A percentile compares a stretch with the other conserved stretches of the same genome.
These are phyloP conservation scores for Sanghuangporus sanghuang DNA, from an alignment of 1,284 basidiomycete genomes.

Conservation along the genomic window DNA sequence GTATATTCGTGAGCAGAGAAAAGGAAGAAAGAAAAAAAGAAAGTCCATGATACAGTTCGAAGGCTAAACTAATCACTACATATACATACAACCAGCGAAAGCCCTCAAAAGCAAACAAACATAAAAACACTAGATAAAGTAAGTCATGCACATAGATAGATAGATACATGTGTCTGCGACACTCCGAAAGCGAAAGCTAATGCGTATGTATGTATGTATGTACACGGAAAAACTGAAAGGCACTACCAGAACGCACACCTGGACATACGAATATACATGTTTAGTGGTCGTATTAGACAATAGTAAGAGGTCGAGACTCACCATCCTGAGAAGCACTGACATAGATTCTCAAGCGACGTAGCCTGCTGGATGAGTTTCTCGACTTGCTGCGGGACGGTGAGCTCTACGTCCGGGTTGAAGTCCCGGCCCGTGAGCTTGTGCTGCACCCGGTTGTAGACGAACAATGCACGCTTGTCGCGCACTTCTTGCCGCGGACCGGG, in stretches of 20 bases:
- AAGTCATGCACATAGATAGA: background rate
- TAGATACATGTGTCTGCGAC: background rate
- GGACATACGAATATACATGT: background rate
- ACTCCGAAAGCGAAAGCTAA: background rate
- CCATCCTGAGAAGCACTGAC: constrained; percentile 96
- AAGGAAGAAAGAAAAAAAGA: background rate
- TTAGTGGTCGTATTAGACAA: background rate
- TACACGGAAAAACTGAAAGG: too few species aligned
- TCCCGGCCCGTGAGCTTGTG: constrained; percentile 91
- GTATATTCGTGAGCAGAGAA: too few species aligned
- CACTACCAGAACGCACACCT: constrained; percentile 17
- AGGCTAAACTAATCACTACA: background rate
- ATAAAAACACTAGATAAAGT: background rate
- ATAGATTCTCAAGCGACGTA: constrained; percentile 88
- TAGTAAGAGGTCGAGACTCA: constrained; percentile 29
- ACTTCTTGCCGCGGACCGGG: constrained; percentile 67
- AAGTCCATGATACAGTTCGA: background rate
- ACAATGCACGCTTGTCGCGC: constrained; percentile 84
- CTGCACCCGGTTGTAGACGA: constrained; percentile 90
- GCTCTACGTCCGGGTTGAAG: constrained; percentile 76
- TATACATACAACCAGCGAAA: background rate
- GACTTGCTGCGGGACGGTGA: constrained; percentile 77
- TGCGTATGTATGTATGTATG: too few species aligned
- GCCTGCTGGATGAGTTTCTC: constrained; percentile 90
- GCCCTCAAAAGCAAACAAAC: background rate